Conservation (phyloP, 768 basidiomycete genomes). For the Serendipita indica region DNA sequence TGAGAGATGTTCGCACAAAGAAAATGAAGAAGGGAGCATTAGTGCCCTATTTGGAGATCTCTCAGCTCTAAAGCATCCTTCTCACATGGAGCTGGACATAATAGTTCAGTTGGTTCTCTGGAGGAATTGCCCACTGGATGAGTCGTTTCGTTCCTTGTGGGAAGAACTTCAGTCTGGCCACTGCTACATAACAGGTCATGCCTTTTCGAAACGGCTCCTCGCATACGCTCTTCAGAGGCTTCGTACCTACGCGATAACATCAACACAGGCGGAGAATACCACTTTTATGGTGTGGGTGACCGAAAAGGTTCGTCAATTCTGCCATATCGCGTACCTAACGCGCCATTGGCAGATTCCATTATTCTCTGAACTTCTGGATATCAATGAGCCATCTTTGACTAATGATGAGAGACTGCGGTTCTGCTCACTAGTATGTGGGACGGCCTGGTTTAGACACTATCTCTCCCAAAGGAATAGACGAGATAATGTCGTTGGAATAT, state of each 20-base stretch:
- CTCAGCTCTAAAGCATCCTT: not conserved
- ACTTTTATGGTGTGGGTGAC: too few relatives aligned
- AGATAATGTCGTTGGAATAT: too few relatives aligned
- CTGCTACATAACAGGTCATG: not conserved
- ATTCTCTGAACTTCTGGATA: too few relatives aligned
- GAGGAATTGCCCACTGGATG: not conserved
- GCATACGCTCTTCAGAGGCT: not conserved
- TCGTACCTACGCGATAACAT: not conserved
- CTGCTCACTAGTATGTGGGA: too few relatives aligned
- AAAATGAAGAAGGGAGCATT: not conserved
- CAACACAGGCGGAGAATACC: too few relatives aligned
- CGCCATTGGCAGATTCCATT: too few relatives aligned
- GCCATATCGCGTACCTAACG: too few relatives aligned
- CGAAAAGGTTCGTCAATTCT: too few relatives aligned
- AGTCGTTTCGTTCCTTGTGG: not conserved
- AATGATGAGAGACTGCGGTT: too few relatives aligned
- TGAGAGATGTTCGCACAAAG: not conserved
- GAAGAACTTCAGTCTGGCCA: not conserved
- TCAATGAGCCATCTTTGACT: too few relatives aligned
- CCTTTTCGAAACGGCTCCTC: not conserved
- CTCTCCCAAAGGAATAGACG: too few relatives aligned
- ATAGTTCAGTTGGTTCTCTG: not conserved
- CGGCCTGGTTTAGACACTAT: too few relatives aligned
- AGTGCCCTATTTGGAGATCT: not conserved
- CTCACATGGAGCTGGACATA: not conserved